Base-by-base conservation (phyloP, 2,329 filamentous ascomycete species). In the Diaporthe citrichinensis region DNA sequence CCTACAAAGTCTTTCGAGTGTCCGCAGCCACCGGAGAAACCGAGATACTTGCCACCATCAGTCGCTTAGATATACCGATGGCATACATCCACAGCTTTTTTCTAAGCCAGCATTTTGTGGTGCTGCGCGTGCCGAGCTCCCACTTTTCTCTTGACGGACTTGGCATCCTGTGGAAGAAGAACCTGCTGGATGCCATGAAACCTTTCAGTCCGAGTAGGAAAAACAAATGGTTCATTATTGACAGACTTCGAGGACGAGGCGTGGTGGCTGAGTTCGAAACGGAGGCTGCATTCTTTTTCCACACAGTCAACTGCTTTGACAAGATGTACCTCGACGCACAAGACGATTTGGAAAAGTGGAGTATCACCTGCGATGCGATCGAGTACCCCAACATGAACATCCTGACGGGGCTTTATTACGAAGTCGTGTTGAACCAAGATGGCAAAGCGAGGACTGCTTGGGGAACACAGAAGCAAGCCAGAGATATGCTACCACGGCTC, bases 61-160 rank as follows among this genome's bases (percentile, higher is more conserved):
- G 84, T 0, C 86, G 85, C 4, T 82, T 84, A 5, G 85, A 86
- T 4, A 81, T 88, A 4, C 84, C 84, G 2, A 85, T 93, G 0
- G 92, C 94, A 0, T 97, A 97, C 79, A 90, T 97, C n/a, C 95
- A 97, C 84, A 96, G 94, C 12, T 89, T 96, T 79, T 95, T 95
- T 79, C 83, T 97, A 36, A 93, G 94, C 0, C 85, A 90, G 23
- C 90, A 92, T 79, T 94, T 93, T 79, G 90, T 96, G 2, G 85
- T 97, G 0, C 85, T 97, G 6, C 95, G 93, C 80, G 84, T 97
- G 1, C 95, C 94, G 79, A 91, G 91, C 23, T 88, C 92, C 0
- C 91, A 93, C 77, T 87, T 92, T 55, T 87, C 85, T 2, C 86
- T 84, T 78, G 85, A 84, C 14, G 94, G 94, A 0, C 76, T 92